Base-by-base conservation (phyloP, 768 basidiomycete species). In the Phallus indusiatus region DNA sequence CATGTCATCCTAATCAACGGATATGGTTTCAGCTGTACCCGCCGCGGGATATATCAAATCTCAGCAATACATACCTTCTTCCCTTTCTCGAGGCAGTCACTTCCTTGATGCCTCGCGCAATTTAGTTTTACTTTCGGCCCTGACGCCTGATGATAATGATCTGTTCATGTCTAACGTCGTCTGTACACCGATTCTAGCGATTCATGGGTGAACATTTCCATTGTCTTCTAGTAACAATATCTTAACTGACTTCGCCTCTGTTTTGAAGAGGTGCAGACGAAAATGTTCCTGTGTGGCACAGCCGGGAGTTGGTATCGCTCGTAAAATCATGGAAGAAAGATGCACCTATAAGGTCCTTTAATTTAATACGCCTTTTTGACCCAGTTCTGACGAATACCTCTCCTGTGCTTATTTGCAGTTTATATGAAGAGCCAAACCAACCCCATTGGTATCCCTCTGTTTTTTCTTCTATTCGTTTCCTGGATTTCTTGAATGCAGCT, bases 241-340 rank as follows among this genome's bases (percentile, higher is more conserved):
- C n/a, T 24, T 57, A 17, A 42, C n/a, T 21, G 28, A 28, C 16
- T 46, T n/a, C 28, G 28, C 28, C 28, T 28, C 2, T 28, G 7
- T 14, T 53, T 7, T 47, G 36, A 63, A 89, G 88, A 18, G 88
- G 86, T 2, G 75, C 75, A 37, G 94, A 96, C 67, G 81, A 84
- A 42, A 94, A 96, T 61, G 94, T 96, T 3, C 91, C 93, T 1
- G 80, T 83, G 0, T 90, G 90, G 82, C 92, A 95, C 64, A 81
- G 84, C 1, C 79, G 93, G 20, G 83, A 86, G 67, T 73, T 80
- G 11, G 74, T 88, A 2, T 75, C 77, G 22, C 70, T 83, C 17
- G 62, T 94, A 28, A 77, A 78, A 61, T 73, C 81, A 1, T 87
- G 83, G 82, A 73, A 77, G 53, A 68, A 75, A 0, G 66, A 75